These are phyloP conservation scores for Pyrus communis DNA, from an alignment of 306 rosid genomes.

Conservation along the genomic window DNA sequence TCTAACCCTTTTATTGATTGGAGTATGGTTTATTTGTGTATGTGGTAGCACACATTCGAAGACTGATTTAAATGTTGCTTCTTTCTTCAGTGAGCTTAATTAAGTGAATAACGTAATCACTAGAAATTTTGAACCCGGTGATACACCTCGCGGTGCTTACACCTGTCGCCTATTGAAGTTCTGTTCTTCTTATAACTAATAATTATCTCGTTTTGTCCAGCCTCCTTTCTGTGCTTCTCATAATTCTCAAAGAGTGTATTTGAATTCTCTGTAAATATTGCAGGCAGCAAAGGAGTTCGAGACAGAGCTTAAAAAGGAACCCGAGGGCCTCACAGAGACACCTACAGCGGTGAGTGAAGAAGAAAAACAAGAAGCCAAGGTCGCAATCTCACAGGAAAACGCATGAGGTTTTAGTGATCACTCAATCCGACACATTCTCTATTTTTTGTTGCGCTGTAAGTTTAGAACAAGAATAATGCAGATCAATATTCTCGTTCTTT, in stretches of 20 bases:
- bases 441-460: not conserved
- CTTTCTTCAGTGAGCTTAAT: not conserved
- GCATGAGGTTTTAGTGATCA: conserved; percentile 37
- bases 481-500: not conserved
- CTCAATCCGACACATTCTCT: not conserved
- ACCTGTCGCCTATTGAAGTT: no score
- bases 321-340: conserved; percentile 43
- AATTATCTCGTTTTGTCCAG: not conserved
- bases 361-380: conserved; percentile 53
- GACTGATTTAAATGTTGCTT: not conserved
- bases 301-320: conserved; percentile 74
- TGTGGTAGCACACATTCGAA: not conserved
- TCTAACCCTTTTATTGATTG: not conserved
- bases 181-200: not conserved
- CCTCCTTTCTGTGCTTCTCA: not conserved
- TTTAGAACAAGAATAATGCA: not conserved
- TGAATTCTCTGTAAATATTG: conserved; percentile 19
- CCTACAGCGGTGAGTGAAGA: conserved; percentile 35
- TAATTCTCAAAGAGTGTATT: not conserved
- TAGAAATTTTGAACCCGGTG: not conserved
- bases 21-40: not conserved
- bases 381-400: conserved; percentile 63
- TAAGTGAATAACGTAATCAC: not conserved
- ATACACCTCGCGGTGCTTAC: not conserved
- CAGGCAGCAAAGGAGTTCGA: conserved; percentile 99